Percentiles rank a stretch among this genome's conserved stretches.
phyloP scores from a whole-genome alignment of 2,329 filamentous ascomycete species.

The Eurotiales sp. region DNA sequence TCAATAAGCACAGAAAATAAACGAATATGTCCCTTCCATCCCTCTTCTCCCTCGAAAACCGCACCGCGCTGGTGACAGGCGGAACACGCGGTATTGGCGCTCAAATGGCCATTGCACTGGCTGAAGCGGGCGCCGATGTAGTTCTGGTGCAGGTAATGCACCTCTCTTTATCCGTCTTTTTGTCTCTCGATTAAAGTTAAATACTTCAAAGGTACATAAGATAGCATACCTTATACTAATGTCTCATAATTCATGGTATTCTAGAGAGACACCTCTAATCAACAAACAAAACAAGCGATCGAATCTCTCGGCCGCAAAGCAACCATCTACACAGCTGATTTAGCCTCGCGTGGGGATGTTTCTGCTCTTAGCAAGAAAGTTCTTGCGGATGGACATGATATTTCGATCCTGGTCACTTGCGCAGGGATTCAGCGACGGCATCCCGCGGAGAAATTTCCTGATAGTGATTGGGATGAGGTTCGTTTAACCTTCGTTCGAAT shows the following conservation, averaged over 20 bases:
- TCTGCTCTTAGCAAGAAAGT: slow-evolving; percentile 37
- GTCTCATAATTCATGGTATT: too few relatives aligned
- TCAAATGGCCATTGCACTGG: slow-evolving; percentile 46
- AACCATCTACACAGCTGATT: slow-evolving; percentile 42
- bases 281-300: slow-evolving; percentile 40
- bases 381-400: slow-evolving; percentile 47
- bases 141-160: slow-evolving; percentile 37
- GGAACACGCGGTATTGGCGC: slow-evolving; percentile 46
- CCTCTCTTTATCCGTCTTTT: neutral
- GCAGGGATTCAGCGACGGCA: slow-evolving; percentile 81
- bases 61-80: slow-evolving; percentile 34
- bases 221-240: too few relatives aligned
- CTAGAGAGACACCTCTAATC: slow-evolving; percentile 53
- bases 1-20: neutral
- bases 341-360: slow-evolving; percentile 39
- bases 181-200: too few relatives aligned
- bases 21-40: slow-evolving; percentile 8
- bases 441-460: slow-evolving; percentile 69
- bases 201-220: too few relatives aligned
- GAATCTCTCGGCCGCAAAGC: slow-evolving; percentile 37
- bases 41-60: slow-evolving; percentile 16
- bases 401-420: slow-evolving; percentile 80
- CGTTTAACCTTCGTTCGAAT: too few relatives aligned
- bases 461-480: slow-evolving; percentile 73
- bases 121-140: slow-evolving; percentile 48